phyloP scores from a whole-genome alignment of 2,329 filamentous ascomycete species.

The Lecanosticta acicola region DNA sequence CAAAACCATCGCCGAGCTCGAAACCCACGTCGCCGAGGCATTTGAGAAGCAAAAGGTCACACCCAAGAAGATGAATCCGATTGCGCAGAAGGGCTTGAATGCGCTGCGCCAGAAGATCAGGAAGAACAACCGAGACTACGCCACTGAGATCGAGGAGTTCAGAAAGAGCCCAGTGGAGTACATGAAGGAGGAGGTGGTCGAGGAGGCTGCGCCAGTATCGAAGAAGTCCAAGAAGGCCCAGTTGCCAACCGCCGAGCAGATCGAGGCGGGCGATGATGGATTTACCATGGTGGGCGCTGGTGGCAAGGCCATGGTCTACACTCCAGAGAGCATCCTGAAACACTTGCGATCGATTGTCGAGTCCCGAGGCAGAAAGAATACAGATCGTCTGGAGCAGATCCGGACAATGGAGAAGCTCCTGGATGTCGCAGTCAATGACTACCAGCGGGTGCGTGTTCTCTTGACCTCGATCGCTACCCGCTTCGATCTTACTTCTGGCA shows the following conservation, averaged over 20 bases:
- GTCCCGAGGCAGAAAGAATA: constrained; percentile 98
- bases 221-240: constrained; percentile 48
- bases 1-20: constrained; percentile 85
- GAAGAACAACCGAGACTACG: constrained; percentile 97
- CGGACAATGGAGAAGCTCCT: constrained; percentile 93
- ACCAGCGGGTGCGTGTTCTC: constrained; percentile 89
- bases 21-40: constrained; percentile 90
- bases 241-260: constrained; percentile 47
- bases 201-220: constrained; percentile 52
- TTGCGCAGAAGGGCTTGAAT: constrained; percentile 87
- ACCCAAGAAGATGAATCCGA: constrained; percentile 98
- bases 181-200: constrained; percentile 79
- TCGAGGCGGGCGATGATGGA: constrained; percentile 68
- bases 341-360: constrained; percentile 89
- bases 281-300: constrained; percentile 86
- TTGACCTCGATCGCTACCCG: constrained; percentile 86
- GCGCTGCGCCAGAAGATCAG: constrained; percentile 97
- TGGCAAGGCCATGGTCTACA: constrained; percentile 84
- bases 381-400: constrained; percentile 90
- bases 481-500: constrained; percentile 83
- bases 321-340: constrained; percentile 96
- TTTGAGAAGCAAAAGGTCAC: constrained; percentile 93
- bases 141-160: constrained; percentile 80
- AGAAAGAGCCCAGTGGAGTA: constrained; percentile 77
- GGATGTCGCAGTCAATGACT: constrained; percentile 83